These are phyloP conservation scores for Globisporangium orthogonon DNA, from an alignment of 352 stramenopile species.

Conservation along the genomic window DNA sequence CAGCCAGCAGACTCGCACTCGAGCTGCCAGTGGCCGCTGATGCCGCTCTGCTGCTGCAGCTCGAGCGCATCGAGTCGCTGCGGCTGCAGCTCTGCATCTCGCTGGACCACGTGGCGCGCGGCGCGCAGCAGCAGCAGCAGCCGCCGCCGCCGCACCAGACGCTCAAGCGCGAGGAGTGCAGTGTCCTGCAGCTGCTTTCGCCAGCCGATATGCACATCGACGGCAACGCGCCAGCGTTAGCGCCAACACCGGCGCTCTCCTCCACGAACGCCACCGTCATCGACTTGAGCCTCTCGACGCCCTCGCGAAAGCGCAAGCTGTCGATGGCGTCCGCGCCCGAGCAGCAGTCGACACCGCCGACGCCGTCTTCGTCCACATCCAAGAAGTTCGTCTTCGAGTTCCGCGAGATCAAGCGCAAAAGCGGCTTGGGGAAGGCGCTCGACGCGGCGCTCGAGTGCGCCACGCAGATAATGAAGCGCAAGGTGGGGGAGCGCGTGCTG, in stretches of 20 bases:
- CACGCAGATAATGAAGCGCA: conserved; percentile 9
- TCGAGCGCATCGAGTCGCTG: conserved; percentile 14
- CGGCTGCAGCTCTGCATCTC: conserved; percentile 13
- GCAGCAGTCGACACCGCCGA: background rate
- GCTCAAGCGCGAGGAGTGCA: conserved; percentile 6
- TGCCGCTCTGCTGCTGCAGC: conserved; percentile 2
- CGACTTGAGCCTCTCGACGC: conserved; percentile 3
- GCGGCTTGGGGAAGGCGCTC: conserved; percentile 5
- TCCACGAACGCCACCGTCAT: conserved; percentile 4
- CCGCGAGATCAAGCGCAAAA: conserved; percentile 3
- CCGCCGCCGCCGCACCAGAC: too few relatives aligned
- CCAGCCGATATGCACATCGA: too few relatives aligned
- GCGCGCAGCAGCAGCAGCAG: background rate
- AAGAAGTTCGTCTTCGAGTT: conserved; percentile 9
- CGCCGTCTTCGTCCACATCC: background rate
- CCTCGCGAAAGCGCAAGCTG: conserved; percentile 10
- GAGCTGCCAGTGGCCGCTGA: conserved; percentile 9
- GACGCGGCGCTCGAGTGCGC: conserved; percentile 8
- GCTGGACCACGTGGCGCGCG: conserved; percentile 10
- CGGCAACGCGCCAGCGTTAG: too few relatives aligned
- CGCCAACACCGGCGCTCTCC: too few relatives aligned
- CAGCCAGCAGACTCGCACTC: conserved; percentile 7
- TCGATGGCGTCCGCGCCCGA: conserved; percentile 8
- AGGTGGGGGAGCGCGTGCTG: conserved; percentile 11
- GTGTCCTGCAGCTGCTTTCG: too few relatives aligned